A percentile compares a stretch with the other conserved stretches of the same genome.
These are phyloP conservation scores for Eucalyptus grandis DNA, from an alignment of 345 rosid species.

Conservation along the genomic window DNA sequence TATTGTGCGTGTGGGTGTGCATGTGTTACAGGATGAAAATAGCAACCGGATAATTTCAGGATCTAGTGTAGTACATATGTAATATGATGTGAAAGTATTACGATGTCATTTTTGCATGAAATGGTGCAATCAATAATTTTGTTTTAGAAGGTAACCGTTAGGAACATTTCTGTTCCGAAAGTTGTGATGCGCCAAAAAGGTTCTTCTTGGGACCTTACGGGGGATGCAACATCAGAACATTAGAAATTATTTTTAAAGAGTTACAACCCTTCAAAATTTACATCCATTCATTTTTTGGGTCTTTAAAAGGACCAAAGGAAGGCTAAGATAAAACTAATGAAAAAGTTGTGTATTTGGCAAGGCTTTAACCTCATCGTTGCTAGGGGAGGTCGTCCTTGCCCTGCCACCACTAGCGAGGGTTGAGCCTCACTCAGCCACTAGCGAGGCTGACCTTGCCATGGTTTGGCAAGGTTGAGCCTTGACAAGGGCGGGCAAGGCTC, in stretches of 20 bases:
- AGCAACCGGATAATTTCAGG: neutral
- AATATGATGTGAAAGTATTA: neutral
- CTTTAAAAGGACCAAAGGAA: neutral
- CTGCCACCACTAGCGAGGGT: neutral
- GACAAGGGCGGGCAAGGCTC: neutral
- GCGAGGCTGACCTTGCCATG: neutral
- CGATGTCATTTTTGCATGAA: neutral
- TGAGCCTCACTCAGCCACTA: neutral
- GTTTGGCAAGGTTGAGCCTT: neutral
- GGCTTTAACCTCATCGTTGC: fast-evolving
- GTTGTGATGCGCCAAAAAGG: neutral
- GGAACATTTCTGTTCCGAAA: neutral
- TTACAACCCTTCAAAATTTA: neutral
- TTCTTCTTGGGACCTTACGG: neutral
- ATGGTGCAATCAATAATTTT: neutral
- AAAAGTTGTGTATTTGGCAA: neutral
- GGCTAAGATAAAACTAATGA: neutral
- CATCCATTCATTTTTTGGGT: neutral
- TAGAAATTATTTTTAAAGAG: neutral
- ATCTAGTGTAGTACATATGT: neutral
- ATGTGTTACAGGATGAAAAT: neutral
- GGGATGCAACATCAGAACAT: neutral
- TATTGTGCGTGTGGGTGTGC: neutral
- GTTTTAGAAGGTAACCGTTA: neutral
- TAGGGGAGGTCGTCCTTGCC: neutral